Evolutionary conservation across 768 basidiomycete species (phyloP).

Genomic region (Suillus placidus): DNA sequence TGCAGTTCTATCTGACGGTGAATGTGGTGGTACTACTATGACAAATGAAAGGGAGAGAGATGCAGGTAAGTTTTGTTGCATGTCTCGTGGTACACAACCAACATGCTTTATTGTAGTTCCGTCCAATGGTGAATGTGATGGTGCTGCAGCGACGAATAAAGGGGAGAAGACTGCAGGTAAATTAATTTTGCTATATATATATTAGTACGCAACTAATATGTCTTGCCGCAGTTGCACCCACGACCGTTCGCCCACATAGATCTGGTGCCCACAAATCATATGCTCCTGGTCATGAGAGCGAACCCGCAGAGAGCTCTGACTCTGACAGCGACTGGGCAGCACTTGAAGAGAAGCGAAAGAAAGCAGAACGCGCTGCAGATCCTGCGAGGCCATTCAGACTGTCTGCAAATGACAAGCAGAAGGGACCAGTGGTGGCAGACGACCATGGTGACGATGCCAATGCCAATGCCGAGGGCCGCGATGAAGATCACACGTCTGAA

Average conservation of each 20-base stretch:
- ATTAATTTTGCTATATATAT: constrained; percentile 3
- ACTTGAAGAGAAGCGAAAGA: not conserved
- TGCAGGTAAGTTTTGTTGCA: not conserved
- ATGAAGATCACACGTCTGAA: not conserved
- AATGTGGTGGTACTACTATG: not conserved
- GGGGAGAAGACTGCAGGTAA: not conserved
- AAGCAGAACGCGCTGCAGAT: not conserved
- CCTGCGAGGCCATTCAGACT: not conserved
- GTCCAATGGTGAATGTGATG: not conserved
- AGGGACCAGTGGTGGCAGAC: not conserved
- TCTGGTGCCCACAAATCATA: not conserved
- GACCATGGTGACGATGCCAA: not conserved
- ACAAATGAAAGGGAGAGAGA: not conserved
- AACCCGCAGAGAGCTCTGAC: not conserved
- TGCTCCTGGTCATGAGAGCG: not conserved
- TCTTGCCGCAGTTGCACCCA: not conserved
- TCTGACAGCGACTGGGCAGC: constrained; percentile 1
- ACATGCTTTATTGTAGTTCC: not conserved
- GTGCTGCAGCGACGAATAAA: not conserved
- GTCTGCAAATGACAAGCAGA: not conserved
- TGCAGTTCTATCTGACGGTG: not conserved
- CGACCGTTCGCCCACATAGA: not conserved
- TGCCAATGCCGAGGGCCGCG: not conserved
- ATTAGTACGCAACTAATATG: not conserved
- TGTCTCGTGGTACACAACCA: not conserved